Evolutionary conservation across 805 yeast species (phyloP).

Genomic region (Huiozyma naganishii): DNA sequence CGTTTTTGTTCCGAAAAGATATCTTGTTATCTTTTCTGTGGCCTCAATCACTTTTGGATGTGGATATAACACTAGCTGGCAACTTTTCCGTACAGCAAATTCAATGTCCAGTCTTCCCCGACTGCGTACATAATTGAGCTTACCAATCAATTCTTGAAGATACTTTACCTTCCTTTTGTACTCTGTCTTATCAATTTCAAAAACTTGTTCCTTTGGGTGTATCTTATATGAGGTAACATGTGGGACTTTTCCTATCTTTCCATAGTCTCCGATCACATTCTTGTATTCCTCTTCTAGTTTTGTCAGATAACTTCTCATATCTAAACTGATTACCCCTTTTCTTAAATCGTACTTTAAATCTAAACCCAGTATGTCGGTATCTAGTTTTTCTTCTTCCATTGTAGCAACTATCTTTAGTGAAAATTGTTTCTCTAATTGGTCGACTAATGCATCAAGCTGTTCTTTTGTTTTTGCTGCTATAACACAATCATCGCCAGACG

Average conservation of each 20-base stretch:
- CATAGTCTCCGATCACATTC: not conserved
- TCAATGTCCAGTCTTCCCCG: constrained; percentile 3
- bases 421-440: constrained; percentile 1
- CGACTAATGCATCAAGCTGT: constrained; percentile 1
- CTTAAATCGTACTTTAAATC: constrained; percentile 2
- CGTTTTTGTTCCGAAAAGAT: not conserved
- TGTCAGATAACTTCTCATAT: not conserved
- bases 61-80: not conserved
- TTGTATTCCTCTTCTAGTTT: not conserved
- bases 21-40: not conserved
- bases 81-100: constrained; percentile 1
- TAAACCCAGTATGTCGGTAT: constrained; percentile 6
- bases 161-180: not conserved
- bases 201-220: not conserved
- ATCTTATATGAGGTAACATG: not conserved
- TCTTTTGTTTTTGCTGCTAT: not conserved
- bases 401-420: constrained; percentile 4
- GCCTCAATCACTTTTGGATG: not conserved
- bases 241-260: not conserved
- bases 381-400: constrained; percentile 1
- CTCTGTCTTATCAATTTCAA: not conserved
- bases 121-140: constrained; percentile 1
- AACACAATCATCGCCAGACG: not conserved
- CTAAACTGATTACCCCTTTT: not conserved
- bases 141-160: constrained; percentile 2